A percentile compares a stretch with the other conserved stretches of the same genome.
These are phyloP conservation scores for Colletotrichum musae DNA, from an alignment of 2,329 filamentous ascomycete species.

Conservation along the genomic window DNA sequence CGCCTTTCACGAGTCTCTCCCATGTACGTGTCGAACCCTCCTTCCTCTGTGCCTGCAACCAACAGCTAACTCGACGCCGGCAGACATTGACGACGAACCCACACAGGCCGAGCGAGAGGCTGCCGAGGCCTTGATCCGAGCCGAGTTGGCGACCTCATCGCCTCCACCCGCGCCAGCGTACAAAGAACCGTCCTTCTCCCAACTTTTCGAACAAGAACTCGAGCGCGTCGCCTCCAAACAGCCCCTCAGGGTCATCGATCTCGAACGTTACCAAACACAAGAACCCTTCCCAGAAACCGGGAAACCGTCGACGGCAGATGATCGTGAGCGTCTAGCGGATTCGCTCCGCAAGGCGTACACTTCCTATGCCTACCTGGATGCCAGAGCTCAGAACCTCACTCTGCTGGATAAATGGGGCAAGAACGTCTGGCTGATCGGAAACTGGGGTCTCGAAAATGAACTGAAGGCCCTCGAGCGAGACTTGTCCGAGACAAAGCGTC, in stretches of 20 bases:
- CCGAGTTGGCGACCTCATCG: constrained; percentile 70
- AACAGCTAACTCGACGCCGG: constrained; percentile 41
- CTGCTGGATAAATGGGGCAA: constrained; percentile 87
- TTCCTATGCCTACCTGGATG: constrained; percentile 64
- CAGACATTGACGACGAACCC: constrained; percentile 87
- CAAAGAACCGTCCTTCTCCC: constrained; percentile 71
- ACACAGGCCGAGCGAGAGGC: constrained; percentile 73
- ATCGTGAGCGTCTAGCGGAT: constrained; percentile 74
- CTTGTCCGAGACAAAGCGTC: constrained; percentile 75
- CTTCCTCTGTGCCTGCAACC: constrained; percentile 2
- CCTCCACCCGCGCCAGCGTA: constrained; percentile 67
- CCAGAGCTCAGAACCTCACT: constrained; percentile 70
- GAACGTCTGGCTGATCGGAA: constrained; percentile 92
- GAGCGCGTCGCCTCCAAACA: constrained; percentile 69
- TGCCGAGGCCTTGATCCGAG: constrained; percentile 78
- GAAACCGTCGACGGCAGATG: constrained; percentile 42
- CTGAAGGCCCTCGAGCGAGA: constrained; percentile 80
- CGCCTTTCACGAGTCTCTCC: constrained; percentile 81
- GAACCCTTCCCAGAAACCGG: constrained; percentile 56
- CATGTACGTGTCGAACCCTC: constrained; percentile 69
- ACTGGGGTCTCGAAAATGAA: constrained; percentile 83
- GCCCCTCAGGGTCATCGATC: constrained; percentile 78
- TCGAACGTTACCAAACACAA: constrained; percentile 85
- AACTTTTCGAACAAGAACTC: constrained; percentile 78
- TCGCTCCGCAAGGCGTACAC: constrained; percentile 71